phyloP scores from a whole-genome alignment of 169 alveolate species.

The Plasmodium falciparum region DNA sequence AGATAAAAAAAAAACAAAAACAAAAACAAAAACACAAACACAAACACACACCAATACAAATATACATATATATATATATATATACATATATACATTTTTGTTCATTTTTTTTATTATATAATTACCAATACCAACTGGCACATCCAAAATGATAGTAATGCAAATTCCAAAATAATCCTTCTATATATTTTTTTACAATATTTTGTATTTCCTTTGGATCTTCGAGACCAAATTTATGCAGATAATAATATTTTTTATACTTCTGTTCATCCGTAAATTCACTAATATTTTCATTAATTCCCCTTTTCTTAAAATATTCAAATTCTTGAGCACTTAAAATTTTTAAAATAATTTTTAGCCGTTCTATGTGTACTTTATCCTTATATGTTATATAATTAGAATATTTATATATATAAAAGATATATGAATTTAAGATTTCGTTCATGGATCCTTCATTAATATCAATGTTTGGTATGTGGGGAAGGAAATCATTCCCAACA shows the following conservation, averaged over 20 bases:
- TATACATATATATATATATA: background rate
- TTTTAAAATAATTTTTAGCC: conserved; percentile 23
- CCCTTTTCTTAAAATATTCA: conserved; percentile 59
- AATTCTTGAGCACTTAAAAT: conserved; percentile 43
- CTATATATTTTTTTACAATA: conserved; percentile 92
- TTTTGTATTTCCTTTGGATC: conserved; percentile 83
- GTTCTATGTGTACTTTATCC: conserved; percentile 66
- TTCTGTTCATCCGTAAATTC: conserved; percentile 87
- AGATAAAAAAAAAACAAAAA: background rate
- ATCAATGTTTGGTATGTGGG: conserved; percentile 92
- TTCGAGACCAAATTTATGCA: conserved; percentile 82
- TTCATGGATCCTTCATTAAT: conserved; percentile 92
- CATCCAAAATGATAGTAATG: conserved; percentile 95
- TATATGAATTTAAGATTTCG: conserved; percentile 83
- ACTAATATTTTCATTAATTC: conserved; percentile 75
- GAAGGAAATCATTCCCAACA: conserved; percentile 98
- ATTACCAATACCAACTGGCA: conserved; percentile 97
- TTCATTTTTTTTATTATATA: conserved; percentile 19
- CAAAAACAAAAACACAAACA: background rate
- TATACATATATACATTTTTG: background rate
- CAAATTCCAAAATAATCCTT: conserved; percentile 97
- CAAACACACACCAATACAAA: background rate
- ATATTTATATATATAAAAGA: conserved; percentile 79
- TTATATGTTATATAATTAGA: conserved; percentile 68
- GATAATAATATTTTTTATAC: conserved; percentile 81